phyloP scores from a whole-genome alignment of 352 stramenopile species.

The Pythium biforme region DNA sequence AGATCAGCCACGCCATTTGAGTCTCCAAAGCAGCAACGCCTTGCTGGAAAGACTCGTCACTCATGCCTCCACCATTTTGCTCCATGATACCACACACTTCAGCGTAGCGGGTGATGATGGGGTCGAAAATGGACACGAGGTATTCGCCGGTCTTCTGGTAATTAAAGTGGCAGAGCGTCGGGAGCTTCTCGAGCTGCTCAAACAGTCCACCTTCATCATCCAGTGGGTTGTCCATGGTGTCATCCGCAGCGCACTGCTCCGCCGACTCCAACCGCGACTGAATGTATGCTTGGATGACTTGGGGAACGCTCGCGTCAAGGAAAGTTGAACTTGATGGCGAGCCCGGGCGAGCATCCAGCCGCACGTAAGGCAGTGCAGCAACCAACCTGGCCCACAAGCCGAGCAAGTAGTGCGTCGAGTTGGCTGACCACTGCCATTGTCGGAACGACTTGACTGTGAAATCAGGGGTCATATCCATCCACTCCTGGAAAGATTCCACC shows the following conservation, averaged over 20 bases:
- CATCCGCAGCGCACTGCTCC: constrained; percentile 92
- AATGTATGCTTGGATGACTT: constrained; percentile 96
- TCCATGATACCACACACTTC: constrained; percentile 84
- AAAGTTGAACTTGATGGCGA: constrained; percentile 63
- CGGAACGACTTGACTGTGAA: constrained; percentile 97
- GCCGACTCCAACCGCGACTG: constrained; percentile 95
- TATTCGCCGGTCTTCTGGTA: constrained; percentile 93
- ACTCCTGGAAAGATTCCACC: constrained; percentile 95
- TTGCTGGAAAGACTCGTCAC: constrained; percentile 51
- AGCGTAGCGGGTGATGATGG: constrained; percentile 92
- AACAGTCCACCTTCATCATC: constrained; percentile 96
- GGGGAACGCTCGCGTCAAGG: constrained; percentile 67
- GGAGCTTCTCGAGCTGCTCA: constrained; percentile 96
- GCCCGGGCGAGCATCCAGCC: constrained; percentile 57
- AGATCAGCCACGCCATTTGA: constrained; percentile 97
- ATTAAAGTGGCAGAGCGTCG: constrained; percentile 96
- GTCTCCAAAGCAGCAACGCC: constrained; percentile 89
- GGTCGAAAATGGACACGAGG: constrained; percentile 93
- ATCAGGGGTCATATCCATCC: constrained; percentile 93
- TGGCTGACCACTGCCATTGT: constrained; percentile 94
- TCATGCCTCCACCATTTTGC: constrained; percentile 42
- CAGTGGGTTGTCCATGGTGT: constrained; percentile 94
- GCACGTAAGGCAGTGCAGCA: constrained; percentile 95
- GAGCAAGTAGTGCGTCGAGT: constrained; percentile 97
- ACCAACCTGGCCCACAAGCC: constrained; percentile 96